Evolutionary conservation across 169 alveolate species (phyloP), one percentile per base, ranked within the genome.

Genomic region (Plasmodium cynomolgi): DNA sequence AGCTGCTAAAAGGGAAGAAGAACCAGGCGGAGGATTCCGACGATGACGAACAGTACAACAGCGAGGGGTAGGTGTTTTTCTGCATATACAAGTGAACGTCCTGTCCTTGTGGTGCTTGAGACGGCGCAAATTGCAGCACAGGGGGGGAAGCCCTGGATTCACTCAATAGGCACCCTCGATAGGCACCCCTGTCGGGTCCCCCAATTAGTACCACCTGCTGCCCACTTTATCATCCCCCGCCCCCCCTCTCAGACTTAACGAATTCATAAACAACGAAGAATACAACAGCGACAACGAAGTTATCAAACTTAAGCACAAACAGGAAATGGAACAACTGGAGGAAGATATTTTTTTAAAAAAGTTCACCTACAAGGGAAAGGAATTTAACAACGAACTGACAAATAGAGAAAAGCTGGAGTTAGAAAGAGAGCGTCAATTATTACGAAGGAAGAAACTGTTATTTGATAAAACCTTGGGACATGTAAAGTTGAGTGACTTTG

Each of bases 321-420:
- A 91, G n/a, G 95, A 91, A 91, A 91, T 91, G 95, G 95, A 91
- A 91, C 82, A 91, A 82, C 44, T 91, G 77, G 95, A 91, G 58
- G 95, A 91, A 44, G 92, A 91, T 39, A 33, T 82, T 17, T 91
- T 91, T 82, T 39, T 81, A 33, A 91, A 91, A 56, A 91, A 91
- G 58, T 91, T 91, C 83, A 91, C 95, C 13, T 91, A 82, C 75
- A 81, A 81, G 62, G 92, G 92, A 73, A 91, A 91, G 80, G 84
- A 82, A 82, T 81, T 82, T 91, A 79, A 91, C 31, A 50, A 81
- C 11, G 92, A 91, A 72, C 83, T 91, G 37, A 91, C 95, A 34
- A 91, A 91, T 54, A 91, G 79, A 47, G 95, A 91, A 82, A 91
- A 91, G 29, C 31, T 91, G 11, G 91, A 81, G 20, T 29, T 82